Conservation (phyloP, 2,329 filamentous ascomycete species). For the Pseudogymnoascus sp. region DNA sequence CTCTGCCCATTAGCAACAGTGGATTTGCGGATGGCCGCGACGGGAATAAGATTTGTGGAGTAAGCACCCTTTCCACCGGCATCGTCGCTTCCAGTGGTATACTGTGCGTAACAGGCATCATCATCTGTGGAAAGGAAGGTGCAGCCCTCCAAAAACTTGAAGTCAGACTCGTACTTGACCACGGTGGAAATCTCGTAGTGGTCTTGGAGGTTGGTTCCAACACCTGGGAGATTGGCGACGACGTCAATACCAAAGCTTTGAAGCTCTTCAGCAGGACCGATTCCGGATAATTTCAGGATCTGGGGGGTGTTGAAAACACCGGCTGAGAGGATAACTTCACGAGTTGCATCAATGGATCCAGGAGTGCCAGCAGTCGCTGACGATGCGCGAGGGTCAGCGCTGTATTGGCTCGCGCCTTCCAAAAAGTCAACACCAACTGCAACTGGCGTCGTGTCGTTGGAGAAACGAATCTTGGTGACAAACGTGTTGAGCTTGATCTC, state of each 20-base stretch:
- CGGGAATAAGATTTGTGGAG: constrained; percentile 42
- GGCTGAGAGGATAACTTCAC: constrained; percentile 39
- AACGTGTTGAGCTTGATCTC: constrained; percentile 22
- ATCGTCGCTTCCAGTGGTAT: constrained; percentile 11
- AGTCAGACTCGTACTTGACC: constrained; percentile 34
- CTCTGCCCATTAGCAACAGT: constrained; percentile 31
- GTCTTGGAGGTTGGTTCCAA: constrained; percentile 53
- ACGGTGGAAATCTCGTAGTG: constrained; percentile 40
- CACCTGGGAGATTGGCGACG: constrained; percentile 43
- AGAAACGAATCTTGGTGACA: constrained; percentile 36
- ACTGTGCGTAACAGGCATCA: constrained; percentile 28
- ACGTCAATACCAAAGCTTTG: constrained; percentile 38
- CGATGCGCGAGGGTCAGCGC: constrained; percentile 32
- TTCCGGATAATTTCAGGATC: constrained; percentile 37
- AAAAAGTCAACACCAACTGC: constrained; percentile 37
- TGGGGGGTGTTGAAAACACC: constrained; percentile 38
- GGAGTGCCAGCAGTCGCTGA: constrained; percentile 19
- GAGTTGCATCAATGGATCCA: constrained; percentile 26
- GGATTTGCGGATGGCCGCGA: constrained; percentile 23
- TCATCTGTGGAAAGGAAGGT: constrained; percentile 28
- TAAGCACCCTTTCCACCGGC: constrained; percentile 19
- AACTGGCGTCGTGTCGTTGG: constrained; percentile 26
- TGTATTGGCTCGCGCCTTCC: constrained; percentile 34
- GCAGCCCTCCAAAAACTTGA: constrained; percentile 28
- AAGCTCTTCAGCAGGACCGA: constrained; percentile 33